Base-by-base conservation (phyloP, 2,329 filamentous ascomycete species). In the Cladorrhinum sp. region DNA sequence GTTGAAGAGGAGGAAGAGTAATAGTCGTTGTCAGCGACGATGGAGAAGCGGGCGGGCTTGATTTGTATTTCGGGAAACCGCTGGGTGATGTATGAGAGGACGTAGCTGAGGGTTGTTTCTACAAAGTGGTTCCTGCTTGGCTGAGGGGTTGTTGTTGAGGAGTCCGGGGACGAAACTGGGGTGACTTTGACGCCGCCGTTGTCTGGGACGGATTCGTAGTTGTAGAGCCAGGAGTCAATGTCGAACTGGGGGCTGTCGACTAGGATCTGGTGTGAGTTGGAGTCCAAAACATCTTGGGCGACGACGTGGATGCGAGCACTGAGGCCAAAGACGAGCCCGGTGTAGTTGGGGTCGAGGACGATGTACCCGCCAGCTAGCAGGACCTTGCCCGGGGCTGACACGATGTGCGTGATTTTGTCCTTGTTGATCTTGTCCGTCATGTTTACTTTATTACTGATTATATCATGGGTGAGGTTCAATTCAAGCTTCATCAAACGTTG, bases 351-450 rank as follows among this genome's bases (percentile, higher is more conserved):
- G 78, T 98, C 93, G 50, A 99, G 87, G 22, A 97, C 93, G 50
- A 98, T 86, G 76, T 98, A 99, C 63, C 95, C 95, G 65, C 95
- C 95, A 3, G 93, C 92, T 57, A 98, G 84, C 65, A 99, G 85
- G 62, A 99, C 95, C 79, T 99, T 99, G 68, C 95, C 95, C 18
- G 95, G 95, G 22, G 95, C 93, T 64, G 95, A 98, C 66, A 96
- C 85, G 71, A 87, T 88, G 23, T 71, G 76, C 53, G 78, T 77
- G 63, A 74, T 72, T 69, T 74, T 29, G 41, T 60, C 27, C 41
- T 7, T 32, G n/a, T n/a, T 36, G n/a, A 27, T 53, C 16, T 49
- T 25, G 32, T 20, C 25, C 24, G 50, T 27, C 59, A 57, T 60
- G 22, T 36, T 60, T 23, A 13, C 38, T n/a, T 45, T 45, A 20